Conservation (phyloP, 2,329 filamentous ascomycete genomes). For the Penicillium concentricum region DNA sequence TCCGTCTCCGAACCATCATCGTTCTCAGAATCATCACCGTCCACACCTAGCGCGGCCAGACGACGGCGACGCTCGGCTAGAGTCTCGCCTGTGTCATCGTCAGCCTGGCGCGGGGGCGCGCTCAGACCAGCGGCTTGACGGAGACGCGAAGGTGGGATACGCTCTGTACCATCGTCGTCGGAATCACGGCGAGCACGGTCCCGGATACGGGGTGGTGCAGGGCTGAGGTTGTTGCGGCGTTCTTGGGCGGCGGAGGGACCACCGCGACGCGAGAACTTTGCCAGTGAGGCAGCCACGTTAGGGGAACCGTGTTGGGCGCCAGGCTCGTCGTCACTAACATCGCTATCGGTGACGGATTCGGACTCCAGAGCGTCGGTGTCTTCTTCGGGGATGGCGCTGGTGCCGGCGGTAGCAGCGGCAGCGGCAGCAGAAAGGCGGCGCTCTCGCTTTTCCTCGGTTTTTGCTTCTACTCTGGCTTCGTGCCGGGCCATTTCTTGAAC, state of each 20-base stretch:
- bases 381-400: constrained; percentile 16
- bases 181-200: constrained; percentile 36
- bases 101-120: constrained; percentile 24
- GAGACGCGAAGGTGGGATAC: constrained; percentile 40
- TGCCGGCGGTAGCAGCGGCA: constrained; percentile 9
- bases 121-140: constrained; percentile 33
- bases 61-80: constrained; percentile 48
- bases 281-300: constrained; percentile 40
- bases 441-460: constrained; percentile 26
- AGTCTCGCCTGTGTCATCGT: constrained; percentile 44
- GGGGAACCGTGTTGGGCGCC: constrained; percentile 24
- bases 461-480: constrained; percentile 30
- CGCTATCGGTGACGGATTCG: constrained; percentile 26
- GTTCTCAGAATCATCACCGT: constrained; percentile 27
- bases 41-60: constrained; percentile 44
- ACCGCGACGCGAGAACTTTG: constrained; percentile 32
- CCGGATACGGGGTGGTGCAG: constrained; percentile 22
- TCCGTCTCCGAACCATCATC: constrained; percentile 24
- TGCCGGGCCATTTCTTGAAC: constrained; percentile 40
- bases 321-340: constrained; percentile 24
- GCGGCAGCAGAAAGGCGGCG: constrained; percentile 25
- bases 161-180: constrained; percentile 45
- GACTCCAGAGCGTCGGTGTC: constrained; percentile 20
- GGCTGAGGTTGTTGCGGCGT: constrained; percentile 37
- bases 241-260: constrained; percentile 37